Evolutionary conservation across 306 rosid species (phyloP).

Genomic region (Prunus salicina): DNA sequence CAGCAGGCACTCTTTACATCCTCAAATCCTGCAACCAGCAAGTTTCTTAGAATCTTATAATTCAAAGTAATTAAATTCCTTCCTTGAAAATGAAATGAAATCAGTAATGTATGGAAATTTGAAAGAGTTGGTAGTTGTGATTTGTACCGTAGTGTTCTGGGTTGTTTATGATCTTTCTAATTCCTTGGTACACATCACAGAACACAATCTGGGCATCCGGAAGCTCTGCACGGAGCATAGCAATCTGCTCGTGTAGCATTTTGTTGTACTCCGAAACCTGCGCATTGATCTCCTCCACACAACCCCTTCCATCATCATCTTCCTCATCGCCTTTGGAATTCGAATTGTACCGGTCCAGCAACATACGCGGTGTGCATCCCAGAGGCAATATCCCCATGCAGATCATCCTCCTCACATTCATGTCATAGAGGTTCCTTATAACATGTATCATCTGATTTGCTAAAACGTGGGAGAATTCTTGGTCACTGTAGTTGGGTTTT

Average conservation of each 20-base stretch:
- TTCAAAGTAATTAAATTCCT: too few relatives aligned
- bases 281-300: conserved; percentile 53
- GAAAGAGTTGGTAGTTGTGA: background rate
- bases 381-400: conserved; percentile 71
- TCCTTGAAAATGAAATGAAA: too few relatives aligned
- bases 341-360: conserved; percentile 21
- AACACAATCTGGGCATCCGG: conserved; percentile 56
- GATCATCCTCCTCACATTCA: conserved; percentile 64
- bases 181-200: conserved; percentile 70
- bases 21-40: conserved; percentile 25
- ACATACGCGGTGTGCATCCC: conserved; percentile 70
- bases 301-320: conserved; percentile 26
- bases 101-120: background rate
- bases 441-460: conserved; percentile 62
- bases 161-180: conserved; percentile 50
- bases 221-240: conserved; percentile 41
- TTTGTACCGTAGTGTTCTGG: conserved; percentile 52
- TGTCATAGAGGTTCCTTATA: conserved; percentile 56
- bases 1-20: conserved; percentile 68
- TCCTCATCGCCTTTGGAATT: background rate
- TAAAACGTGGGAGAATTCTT: conserved; percentile 48
- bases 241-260: conserved; percentile 39
- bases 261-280: conserved; percentile 59
- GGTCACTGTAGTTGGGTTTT: conserved; percentile 15
- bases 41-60: background rate